Base-by-base conservation (phyloP, 345 rosid species). In the Microthlaspi erraticum region DNA sequence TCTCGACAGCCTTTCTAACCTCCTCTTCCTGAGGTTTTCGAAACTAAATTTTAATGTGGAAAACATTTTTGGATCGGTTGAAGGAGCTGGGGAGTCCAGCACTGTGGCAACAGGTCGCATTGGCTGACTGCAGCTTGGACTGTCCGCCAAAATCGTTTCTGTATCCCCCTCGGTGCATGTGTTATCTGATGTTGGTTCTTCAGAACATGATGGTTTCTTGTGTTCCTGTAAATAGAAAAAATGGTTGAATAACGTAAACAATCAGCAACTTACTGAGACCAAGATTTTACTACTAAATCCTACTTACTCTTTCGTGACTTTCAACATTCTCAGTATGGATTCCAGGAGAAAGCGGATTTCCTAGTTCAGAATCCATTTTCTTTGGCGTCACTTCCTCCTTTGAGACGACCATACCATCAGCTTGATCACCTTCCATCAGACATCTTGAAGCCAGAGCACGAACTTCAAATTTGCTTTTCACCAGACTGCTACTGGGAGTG, bases 11-110 rank as follows among this genome's bases (percentile, higher is more conserved):
- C 88, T 89, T 78, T 78, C 85, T 74, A 74, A 79, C 79, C 98
- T 87, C 75, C 84, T 82, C 65, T 74, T 54, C 80, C 37, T 77
- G 38, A 94, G 82, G 61, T 89, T 89, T 74, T 87, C 79, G 68
- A 86, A 82, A 78, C 83, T 83, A 83, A 94, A 94, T 52, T 89
- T 83, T 77, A 88, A 75, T 52, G 83, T 84, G 64, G 88, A 78
- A 77, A 80, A 83, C 61, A 78, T 79, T 68, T 83, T 82, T 68
- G 85, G 85, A 66, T 79, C 77, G 42, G 91, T 75, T 39, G 80
- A 77, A 60, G 73, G 77, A 66, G 70, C 11, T 66, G 84, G 81
- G 72, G 82, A 72, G 82, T 83, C 93, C 56, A 81, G 37, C 10
- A 65, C 50, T 43, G 76, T 55, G 51, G 58, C 71, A 51, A 82